Evolutionary conservation across 2,329 filamentous ascomycete species (phyloP).

Genomic region (Cadophora luteo-olivacea): DNA sequence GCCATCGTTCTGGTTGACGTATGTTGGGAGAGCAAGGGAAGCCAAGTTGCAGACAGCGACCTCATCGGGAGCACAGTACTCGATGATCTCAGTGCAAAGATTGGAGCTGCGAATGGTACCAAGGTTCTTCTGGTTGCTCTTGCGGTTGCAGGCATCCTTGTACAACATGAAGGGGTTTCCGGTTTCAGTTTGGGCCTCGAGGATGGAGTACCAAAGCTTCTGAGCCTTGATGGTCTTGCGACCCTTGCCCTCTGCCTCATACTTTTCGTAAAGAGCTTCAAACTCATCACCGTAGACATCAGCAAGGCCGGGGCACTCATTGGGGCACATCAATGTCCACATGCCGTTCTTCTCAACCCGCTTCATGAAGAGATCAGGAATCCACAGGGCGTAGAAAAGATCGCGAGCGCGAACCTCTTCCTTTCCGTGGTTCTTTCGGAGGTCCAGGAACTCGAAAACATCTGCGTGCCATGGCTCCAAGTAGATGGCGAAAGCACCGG

Average conservation of each 20-base stretch:
- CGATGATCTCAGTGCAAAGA: conserved; percentile 97
- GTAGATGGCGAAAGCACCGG: conserved; percentile 98
- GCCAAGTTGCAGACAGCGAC: conserved; percentile 98
- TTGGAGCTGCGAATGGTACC: conserved; percentile 99
- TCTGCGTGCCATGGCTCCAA: conserved; percentile 99
- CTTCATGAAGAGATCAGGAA: conserved; percentile 99
- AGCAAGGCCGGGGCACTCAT: conserved; percentile 92
- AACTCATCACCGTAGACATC: conserved; percentile 99
- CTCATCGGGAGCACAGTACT: conserved; percentile 97
- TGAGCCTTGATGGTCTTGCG: conserved; percentile 94
- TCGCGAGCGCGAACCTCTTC: conserved; percentile 97
- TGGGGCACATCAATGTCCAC: conserved; percentile 98
- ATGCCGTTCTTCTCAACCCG: conserved; percentile 95
- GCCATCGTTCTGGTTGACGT: conserved; percentile 83
- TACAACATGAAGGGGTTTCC: conserved; percentile 99
- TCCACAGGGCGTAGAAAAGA: conserved; percentile 97
- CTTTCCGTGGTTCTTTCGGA: conserved; percentile 99
- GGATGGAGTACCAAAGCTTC: conserved; percentile 99
- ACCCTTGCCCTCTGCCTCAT: conserved; percentile 86
- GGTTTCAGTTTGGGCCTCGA: conserved; percentile 98
- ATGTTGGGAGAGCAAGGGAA: conserved; percentile 89
- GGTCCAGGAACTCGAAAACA: conserved; percentile 95
- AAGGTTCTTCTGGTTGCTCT: conserved; percentile 99
- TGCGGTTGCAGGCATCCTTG: conserved; percentile 97
- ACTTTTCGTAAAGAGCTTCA: conserved; percentile 90